A percentile compares a stretch with the other conserved stretches of the same genome.
These are phyloP conservation scores for Sabuloglossum arenarium DNA, from an alignment of 495 filamentous ascomycete species.

Conservation along the genomic window DNA sequence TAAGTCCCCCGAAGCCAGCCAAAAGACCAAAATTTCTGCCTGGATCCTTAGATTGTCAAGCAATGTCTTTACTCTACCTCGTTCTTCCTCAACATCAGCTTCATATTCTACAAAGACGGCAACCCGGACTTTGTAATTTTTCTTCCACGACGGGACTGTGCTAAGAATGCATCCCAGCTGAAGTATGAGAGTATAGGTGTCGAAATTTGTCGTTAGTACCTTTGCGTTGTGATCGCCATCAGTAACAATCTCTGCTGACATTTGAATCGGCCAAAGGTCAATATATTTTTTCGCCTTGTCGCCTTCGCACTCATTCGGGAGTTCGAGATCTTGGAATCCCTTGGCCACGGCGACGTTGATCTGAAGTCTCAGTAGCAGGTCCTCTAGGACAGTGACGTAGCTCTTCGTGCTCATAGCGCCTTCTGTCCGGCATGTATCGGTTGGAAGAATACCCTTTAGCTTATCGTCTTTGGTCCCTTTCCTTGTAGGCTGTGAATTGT, in stretches of 20 bases:
- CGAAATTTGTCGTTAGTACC: conserved; percentile 73
- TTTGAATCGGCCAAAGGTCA: conserved; percentile 75
- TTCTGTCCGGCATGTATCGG: conserved; percentile 36
- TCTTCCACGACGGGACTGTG: conserved; percentile 70
- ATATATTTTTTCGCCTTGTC: conserved; percentile 54
- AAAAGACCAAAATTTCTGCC: conserved; percentile 60
- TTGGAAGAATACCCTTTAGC: conserved; percentile 32
- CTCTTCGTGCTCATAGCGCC: conserved; percentile 39
- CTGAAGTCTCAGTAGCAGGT: conserved; percentile 53
- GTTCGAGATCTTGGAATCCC: conserved; percentile 57
- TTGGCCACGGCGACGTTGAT: conserved; percentile 76
- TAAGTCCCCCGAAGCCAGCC: conserved; percentile 54
- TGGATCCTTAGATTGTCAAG: conserved; percentile 67
- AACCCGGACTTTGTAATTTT: conserved; percentile 50
- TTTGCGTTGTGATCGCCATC: conserved; percentile 40
- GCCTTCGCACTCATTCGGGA: conserved; percentile 32
- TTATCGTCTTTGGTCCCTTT: conserved; percentile 13
- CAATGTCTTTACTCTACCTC: conserved; percentile 47
- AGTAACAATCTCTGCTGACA: conserved; percentile 53
- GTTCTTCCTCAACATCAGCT: conserved; percentile 61
- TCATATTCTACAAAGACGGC: conserved; percentile 82
- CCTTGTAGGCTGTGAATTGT: neutral
- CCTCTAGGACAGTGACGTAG: conserved; percentile 72
- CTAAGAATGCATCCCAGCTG: conserved; percentile 71
- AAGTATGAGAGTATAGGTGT: conserved; percentile 76